Evolutionary conservation across 1,284 basidiomycete species (phyloP), one percentile per base, ranked within the genome.

Genomic region (Trichosporon inkin): DNA sequence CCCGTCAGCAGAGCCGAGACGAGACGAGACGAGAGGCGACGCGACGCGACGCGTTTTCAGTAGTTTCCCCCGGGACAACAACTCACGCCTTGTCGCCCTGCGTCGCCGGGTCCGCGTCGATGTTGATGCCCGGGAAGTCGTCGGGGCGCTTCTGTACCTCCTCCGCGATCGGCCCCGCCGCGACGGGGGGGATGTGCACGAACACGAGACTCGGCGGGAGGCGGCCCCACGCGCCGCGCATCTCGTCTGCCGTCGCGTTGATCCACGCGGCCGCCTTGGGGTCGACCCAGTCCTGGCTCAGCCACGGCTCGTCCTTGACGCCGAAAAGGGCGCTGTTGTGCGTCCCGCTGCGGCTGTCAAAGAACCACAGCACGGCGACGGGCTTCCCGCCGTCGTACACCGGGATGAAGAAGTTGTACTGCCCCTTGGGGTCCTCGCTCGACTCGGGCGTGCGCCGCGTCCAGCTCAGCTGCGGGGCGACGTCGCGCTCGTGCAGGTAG

Each of bases 341-440:
- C 1, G 20, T 19, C 1, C 56, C 56, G 10, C 59, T 52, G 24
- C 67, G 51, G 2, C 55, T 58, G 58, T 68, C 67, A 35, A 66
- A 68, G 57, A 66, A 63, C 67, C 67, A 68, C 49, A 68, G 60
- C 40, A 68, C 55, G 6, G 65, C 55, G 3, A 61, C 52, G 2
- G 67, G 67, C 16, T 5, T 13, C 3, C 13, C 17, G 1, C 20
- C 53, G 10, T 55, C 60, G 44, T 64, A 68, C 13, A 68, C 59
- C 3, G 67, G 65, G 19, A 68, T 53, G 58, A 60, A 68, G 55
- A 67, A 67, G 62, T 68, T 68, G 54, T 57, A 61, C 53, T 34
- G 40, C 16, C 60, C 60, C 44, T 61, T 57, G 6, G 60, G 56
- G 44, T 61, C 60, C 11, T 6, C 41, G 22, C 36, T 6, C 6